Evolutionary conservation across 1,284 basidiomycete species (phyloP).

Genomic region (Rhodotorula sp.): DNA sequence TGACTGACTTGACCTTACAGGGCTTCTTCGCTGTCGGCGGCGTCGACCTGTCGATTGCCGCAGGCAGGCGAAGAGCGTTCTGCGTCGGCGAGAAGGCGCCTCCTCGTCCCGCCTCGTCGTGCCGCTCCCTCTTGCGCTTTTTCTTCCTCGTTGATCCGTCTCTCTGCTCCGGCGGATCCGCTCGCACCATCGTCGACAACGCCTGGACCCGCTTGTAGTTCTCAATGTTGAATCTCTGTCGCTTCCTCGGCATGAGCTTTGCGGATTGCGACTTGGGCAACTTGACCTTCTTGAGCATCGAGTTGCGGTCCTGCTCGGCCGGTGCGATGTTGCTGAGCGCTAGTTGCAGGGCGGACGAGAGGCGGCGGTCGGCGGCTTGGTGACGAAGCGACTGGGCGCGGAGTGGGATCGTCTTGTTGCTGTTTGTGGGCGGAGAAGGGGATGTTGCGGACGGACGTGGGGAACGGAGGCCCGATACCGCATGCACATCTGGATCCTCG

Average conservation of each 20-base stretch:
- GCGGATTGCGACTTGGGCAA: neutral
- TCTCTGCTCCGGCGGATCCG: neutral
- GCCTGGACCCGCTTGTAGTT: neutral
- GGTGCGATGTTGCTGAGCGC: conserved; percentile 2
- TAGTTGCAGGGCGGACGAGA: neutral
- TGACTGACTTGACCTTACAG: neutral
- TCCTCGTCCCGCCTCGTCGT: neutral
- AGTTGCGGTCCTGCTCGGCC: neutral
- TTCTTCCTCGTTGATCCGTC: neutral
- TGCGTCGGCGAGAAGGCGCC: neutral
- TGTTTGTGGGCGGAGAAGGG: neutral
- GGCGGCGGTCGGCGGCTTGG: conserved; percentile 19
- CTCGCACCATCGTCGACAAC: neutral
- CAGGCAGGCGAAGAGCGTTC: neutral
- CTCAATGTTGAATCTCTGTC: conserved; percentile 27
- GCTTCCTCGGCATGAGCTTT: conserved; percentile 14
- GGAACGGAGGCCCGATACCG: conserved; percentile 4
- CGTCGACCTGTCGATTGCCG: neutral
- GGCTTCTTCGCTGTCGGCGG: neutral
- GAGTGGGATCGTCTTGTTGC: conserved; percentile 3
- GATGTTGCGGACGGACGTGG: conserved; percentile 1
- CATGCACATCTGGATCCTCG: neutral
- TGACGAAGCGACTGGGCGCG: conserved; percentile 20
- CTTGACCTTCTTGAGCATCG: neutral
- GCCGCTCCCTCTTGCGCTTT: conserved; percentile 1